Evolutionary conservation across 345 rosid genomes (phyloP), one percentile per base, ranked within the genome.

Genomic region (Orychophragmus violaceus): DNA sequence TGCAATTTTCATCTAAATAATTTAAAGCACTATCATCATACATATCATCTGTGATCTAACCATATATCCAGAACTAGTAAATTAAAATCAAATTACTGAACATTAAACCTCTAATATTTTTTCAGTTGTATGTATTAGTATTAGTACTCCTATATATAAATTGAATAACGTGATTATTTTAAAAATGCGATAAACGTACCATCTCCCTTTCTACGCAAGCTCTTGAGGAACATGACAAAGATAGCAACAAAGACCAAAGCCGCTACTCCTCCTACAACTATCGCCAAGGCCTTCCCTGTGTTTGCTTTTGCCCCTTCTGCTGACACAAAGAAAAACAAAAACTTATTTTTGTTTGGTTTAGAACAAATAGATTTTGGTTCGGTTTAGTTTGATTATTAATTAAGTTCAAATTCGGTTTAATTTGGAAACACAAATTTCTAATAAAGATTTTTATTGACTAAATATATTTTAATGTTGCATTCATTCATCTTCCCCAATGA

Each of bases 201-300:
- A 68, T 80, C 86, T 49, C 80, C 94, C 41, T 84, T 83, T 16
- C 62, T 71, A 29, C 81, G 68, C 14, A 32, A 18, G 3, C 80
- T 76, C 69, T 68, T 85, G 55, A 85, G 25, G 19, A 75, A 45
- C 72, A 63, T 17, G 2, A 81, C 32, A 10, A 87, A 58, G 6
- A 85, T 28, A 8, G 80, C 78, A 23, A 66, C 82, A 39, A 74
- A 37, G 55, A 44, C 57, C 71, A 89, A 30, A 60, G 80, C 87
- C 5, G 74, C 95, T 18, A 63, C 85, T 59, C 62, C 96, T 81
- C 98, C 98, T 73, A 87, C 14, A 17, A 81, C 82, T 42, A 91
- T 82, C 58, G 96, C 96, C 49, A 81, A 37, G 9, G 58, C 51
- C 66, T 80, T 85, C 23, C 84, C 87, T 0, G 74, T 41, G 6